A percentile compares a stretch with the other conserved stretches of the same genome.
Evolutionary conservation across 306 rosid genomes (phyloP).

Genomic region (Elaeagnus macrophylla): DNA sequence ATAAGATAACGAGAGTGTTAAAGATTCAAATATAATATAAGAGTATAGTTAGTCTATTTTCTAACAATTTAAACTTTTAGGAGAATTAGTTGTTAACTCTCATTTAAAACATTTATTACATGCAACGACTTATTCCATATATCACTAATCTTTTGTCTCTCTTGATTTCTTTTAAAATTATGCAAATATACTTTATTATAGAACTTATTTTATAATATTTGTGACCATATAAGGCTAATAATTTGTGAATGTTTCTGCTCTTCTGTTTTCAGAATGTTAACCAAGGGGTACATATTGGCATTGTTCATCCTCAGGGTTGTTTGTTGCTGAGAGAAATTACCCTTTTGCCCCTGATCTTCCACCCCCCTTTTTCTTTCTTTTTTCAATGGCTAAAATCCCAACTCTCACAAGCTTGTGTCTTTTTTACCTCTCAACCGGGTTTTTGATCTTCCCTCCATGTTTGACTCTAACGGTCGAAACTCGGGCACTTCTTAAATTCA

Average conservation of each 20-base stretch:
- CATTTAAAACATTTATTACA: too few species aligned
- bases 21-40: too few species aligned
- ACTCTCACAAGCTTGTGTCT: too few species aligned
- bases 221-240: conserved; percentile 1
- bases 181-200: conserved; percentile 4
- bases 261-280: conserved; percentile 32
- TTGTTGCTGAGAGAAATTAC: conserved; percentile 14
- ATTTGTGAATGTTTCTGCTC: conserved; percentile 20
- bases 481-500: conserved; percentile 55
- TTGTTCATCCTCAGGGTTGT: conserved; percentile 13
- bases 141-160: too few species aligned
- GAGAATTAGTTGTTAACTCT: too few species aligned
- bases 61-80: too few species aligned
- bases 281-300: conserved; percentile 25
- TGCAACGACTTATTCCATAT: too few species aligned
- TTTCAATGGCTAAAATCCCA: background rate
- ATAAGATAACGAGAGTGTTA: too few species aligned
- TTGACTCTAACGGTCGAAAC: conserved; percentile 36
- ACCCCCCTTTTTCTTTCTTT: too few species aligned
- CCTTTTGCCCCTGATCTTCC: conserved; percentile 26
- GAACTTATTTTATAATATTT: conserved; percentile 1
- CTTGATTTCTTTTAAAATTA: background rate
- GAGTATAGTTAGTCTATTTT: too few species aligned
- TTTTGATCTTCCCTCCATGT: conserved; percentile 41
- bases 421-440: background rate